A percentile compares a stretch with the other conserved stretches of the same genome.
phyloP scores from a whole-genome alignment of 176 grass and related monocot species.

The Carex scoparia region DNA sequence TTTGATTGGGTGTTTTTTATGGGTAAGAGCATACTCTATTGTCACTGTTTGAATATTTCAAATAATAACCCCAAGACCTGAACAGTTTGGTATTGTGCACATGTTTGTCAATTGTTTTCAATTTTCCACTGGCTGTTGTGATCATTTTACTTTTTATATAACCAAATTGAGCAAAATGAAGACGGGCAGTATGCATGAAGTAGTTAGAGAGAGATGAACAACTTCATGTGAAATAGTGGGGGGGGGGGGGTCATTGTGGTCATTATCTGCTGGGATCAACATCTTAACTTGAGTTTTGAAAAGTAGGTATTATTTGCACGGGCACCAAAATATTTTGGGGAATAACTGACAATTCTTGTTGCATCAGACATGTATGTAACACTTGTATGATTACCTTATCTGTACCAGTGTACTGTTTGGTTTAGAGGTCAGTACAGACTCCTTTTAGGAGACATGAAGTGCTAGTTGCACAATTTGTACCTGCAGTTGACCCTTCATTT shows the following conservation, averaged over 20 bases:
- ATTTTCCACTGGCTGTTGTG: not conserved
- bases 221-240: too few species aligned
- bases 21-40: not conserved
- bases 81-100: not conserved
- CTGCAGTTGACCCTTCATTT: not conserved
- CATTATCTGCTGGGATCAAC: not conserved
- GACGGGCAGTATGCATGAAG: not conserved
- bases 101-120: not conserved
- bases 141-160: not conserved
- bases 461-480: not conserved
- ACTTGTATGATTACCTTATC: not conserved
- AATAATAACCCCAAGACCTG: not conserved
- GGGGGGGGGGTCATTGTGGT: not conserved
- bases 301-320: not conserved
- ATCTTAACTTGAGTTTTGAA: not conserved
- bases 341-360: not conserved
- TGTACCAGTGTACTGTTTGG: not conserved
- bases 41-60: not conserved
- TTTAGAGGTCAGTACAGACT: not conserved
- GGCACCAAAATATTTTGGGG: not conserved
- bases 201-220: not conserved
- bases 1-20: not conserved
- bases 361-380: not conserved
- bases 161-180: constrained; percentile 3
- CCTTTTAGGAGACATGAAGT: not conserved